Evolutionary conservation across 306 rosid species (phyloP).

Genomic region (Castanopsis chinensis): DNA sequence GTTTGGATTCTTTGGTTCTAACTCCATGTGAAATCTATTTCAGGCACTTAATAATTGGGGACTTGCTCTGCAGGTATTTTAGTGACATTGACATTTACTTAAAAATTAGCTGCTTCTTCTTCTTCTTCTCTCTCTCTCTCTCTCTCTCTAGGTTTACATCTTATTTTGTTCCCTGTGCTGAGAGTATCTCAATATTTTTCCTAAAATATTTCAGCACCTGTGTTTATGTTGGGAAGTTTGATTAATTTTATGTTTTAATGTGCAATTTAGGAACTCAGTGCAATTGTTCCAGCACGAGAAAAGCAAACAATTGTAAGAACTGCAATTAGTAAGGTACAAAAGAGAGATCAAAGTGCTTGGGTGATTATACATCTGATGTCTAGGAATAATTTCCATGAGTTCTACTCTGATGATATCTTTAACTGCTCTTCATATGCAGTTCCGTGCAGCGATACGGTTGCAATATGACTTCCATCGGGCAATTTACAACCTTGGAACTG

Average conservation of each 20-base stretch:
- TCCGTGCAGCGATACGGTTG: slow-evolving; percentile 95
- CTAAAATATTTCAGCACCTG: not conserved
- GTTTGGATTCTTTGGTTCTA: slow-evolving; percentile 14
- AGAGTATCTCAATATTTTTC: not conserved
- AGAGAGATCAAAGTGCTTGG: slow-evolving; percentile 9
- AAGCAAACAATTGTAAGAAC: slow-evolving; percentile 91
- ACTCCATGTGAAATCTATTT: slow-evolving; percentile 37
- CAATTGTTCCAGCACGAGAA: slow-evolving; percentile 96
- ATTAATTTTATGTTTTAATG: slow-evolving; percentile 6
- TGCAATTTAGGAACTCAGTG: slow-evolving; percentile 83
- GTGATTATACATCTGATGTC: slow-evolving; percentile 14
- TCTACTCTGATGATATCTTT: slow-evolving; percentile 18
- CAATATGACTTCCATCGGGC: slow-evolving; percentile 99
- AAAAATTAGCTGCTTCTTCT: not conserved
- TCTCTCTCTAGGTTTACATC: not conserved
- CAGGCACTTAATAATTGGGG: slow-evolving; percentile 99
- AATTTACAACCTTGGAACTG: slow-evolving; percentile 98
- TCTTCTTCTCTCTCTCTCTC: not conserved
- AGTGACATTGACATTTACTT: not conserved
- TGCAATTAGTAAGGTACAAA: slow-evolving; percentile 88
- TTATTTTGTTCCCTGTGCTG: not conserved
- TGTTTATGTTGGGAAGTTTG: slow-evolving; percentile 6
- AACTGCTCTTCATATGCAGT: slow-evolving; percentile 59
- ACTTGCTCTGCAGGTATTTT: slow-evolving; percentile 93
- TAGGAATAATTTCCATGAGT: not conserved